Conservation (phyloP, 192 early-diverging fungal genomes). For the Mortierella hygrophila region DNA sequence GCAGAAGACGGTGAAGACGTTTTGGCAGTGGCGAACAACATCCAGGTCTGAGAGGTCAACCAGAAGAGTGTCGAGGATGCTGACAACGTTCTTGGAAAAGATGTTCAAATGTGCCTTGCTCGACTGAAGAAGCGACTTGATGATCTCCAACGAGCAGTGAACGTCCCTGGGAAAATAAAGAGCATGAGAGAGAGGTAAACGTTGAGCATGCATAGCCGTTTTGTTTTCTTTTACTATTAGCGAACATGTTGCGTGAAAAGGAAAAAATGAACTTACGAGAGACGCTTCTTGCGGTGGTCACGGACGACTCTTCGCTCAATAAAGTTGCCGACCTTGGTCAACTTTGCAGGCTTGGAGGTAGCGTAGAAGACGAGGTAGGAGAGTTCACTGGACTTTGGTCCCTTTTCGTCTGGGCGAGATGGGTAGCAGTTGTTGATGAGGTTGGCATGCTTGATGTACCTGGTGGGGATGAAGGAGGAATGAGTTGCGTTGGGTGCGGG, state of each 20-base stretch:
- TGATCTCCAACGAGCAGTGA: slow-evolving; percentile 79
- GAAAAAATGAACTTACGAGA: slow-evolving; percentile 59
- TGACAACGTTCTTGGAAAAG: slow-evolving; percentile 85
- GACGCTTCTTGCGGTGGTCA: slow-evolving; percentile 73
- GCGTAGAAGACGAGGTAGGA: slow-evolving; percentile 93
- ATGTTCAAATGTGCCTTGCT: slow-evolving; percentile 85
- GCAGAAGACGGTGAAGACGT: slow-evolving; percentile 78
- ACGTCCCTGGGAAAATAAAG: slow-evolving; percentile 57
- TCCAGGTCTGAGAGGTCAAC: slow-evolving; percentile 50
- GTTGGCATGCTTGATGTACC: slow-evolving; percentile 82
- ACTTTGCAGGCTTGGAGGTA: slow-evolving; percentile 87
- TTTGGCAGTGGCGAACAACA: slow-evolving; percentile 49
- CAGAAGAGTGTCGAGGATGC: slow-evolving; percentile 65
- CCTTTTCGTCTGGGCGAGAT: slow-evolving; percentile 70
- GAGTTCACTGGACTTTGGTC: slow-evolving; percentile 83
- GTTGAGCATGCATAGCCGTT: background rate
- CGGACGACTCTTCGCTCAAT: slow-evolving; percentile 77
- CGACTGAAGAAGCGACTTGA: slow-evolving; percentile 75
- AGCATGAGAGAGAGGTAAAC: background rate
- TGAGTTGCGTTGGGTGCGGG: slow-evolving; percentile 44
- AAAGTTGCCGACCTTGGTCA: slow-evolving; percentile 89
- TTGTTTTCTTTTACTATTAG: background rate
- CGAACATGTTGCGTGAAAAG: background rate
- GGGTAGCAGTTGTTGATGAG: slow-evolving; percentile 85
- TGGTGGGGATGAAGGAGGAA: slow-evolving; percentile 56